These are phyloP conservation scores for Xylaria multiplex DNA, from an alignment of 2,329 filamentous ascomycete species.

Conservation along the genomic window DNA sequence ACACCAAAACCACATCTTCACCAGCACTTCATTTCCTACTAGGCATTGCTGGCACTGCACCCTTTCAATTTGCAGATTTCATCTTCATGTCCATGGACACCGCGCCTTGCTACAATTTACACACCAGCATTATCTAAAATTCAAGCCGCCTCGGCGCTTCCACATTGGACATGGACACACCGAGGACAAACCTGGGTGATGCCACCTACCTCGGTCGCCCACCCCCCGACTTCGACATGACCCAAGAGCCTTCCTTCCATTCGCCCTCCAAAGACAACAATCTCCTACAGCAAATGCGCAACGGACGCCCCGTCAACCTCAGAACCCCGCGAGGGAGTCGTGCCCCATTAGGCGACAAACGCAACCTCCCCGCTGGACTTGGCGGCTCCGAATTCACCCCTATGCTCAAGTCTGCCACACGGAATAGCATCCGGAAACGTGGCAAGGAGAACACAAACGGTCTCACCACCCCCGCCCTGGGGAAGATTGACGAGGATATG, in stretches of 20 bases:
- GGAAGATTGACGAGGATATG: slow-evolving; percentile 75
- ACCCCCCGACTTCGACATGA: slow-evolving; percentile 79
- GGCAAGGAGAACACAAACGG: slow-evolving; percentile 71
- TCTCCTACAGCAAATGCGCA: slow-evolving; percentile 78
- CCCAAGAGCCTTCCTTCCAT: slow-evolving; percentile 86
- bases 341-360: slow-evolving; percentile 74
- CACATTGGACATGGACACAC: slow-evolving; percentile 72
- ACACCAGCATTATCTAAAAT: slow-evolving; percentile 23
- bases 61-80: not conserved
- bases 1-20: slow-evolving; percentile 13
- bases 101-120: slow-evolving; percentile 4
- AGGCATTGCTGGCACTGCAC: slow-evolving; percentile 8
- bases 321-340: slow-evolving; percentile 78
- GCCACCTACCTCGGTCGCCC: slow-evolving; percentile 78
- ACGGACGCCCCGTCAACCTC: slow-evolving; percentile 69
- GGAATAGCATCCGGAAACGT: slow-evolving; percentile 73
- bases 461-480: slow-evolving; percentile 74
- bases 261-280: slow-evolving; percentile 82
- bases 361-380: slow-evolving; percentile 73
- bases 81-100: not conserved
- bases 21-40: slow-evolving; percentile 4
- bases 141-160: slow-evolving; percentile 25
- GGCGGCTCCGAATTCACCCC: slow-evolving; percentile 89
- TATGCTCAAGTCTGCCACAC: slow-evolving; percentile 82
- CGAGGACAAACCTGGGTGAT: slow-evolving; percentile 85